Percentiles rank a stretch among this genome's conserved stretches.
Evolutionary conservation across 768 basidiomycete genomes (phyloP).

Genomic region (Lactifluus rugatus): DNA sequence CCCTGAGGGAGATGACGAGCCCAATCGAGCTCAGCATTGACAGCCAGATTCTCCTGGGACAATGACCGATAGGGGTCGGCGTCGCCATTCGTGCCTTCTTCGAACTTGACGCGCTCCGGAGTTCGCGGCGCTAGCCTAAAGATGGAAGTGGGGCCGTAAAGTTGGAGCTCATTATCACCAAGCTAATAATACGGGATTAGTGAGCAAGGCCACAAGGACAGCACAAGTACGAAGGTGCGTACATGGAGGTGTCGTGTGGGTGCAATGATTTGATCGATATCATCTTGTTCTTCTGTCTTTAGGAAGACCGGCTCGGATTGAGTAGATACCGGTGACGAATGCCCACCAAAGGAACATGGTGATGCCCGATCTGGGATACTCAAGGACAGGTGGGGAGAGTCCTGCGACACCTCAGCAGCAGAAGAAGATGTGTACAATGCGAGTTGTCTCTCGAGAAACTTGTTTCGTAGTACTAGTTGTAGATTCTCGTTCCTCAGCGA

Average conservation of each 20-base stretch:
- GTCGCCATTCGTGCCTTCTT: not conserved
- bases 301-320: constrained; percentile 6
- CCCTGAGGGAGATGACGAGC: constrained; percentile 25
- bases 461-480: constrained; percentile 23
- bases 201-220: constrained; percentile 10
- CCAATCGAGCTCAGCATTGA: constrained; percentile 24
- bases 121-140: constrained; percentile 24
- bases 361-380: constrained; percentile 12
- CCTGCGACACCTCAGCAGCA: constrained; percentile 9
- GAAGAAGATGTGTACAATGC: constrained; percentile 8
- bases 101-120: constrained; percentile 5
- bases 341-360: constrained; percentile 13
- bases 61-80: constrained; percentile 2
- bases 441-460: constrained; percentile 23
- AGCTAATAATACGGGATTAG: constrained; percentile 15
- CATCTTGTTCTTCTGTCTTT: constrained; percentile 16
- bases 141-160: constrained; percentile 26
- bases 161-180: constrained; percentile 23
- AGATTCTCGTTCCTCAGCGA: constrained; percentile 25
- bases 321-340: constrained; percentile 1
- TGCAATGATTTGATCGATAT: constrained; percentile 12
- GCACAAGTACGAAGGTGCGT: constrained; percentile 13
- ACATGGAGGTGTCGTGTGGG: constrained; percentile 10
- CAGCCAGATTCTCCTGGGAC: not conserved
- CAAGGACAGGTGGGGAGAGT: constrained; percentile 2